phyloP scores from a whole-genome alignment of 306 rosid genomes.

The Cercis canadensis region DNA sequence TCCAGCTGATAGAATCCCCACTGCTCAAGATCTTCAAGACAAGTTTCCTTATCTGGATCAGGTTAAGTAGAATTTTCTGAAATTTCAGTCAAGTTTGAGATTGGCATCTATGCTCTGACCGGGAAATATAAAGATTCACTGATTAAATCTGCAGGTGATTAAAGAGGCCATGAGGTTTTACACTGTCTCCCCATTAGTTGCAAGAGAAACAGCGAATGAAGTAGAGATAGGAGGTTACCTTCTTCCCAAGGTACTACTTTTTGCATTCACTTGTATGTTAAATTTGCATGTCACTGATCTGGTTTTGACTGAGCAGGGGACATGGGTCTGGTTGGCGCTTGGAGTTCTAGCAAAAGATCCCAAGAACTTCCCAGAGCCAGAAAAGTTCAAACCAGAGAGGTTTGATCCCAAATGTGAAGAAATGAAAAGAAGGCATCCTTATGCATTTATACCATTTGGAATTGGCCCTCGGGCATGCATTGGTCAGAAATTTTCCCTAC shows the following conservation, averaged over 20 bases:
- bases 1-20: constrained; percentile 56
- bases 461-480: constrained; percentile 92
- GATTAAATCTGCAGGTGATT: constrained; percentile 67
- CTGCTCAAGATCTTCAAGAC: constrained; percentile 73
- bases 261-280: background rate
- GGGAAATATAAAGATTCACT: constrained; percentile 9
- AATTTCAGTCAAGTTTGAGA: background rate
- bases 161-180: constrained; percentile 89
- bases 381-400: constrained; percentile 89
- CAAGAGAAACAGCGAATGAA: constrained; percentile 82
- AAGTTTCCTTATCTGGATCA: constrained; percentile 88
- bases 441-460: constrained; percentile 87
- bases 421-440: constrained; percentile 83
- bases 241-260: constrained; percentile 76
- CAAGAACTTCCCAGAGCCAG: constrained; percentile 84
- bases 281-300: constrained; percentile 8
- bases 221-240: constrained; percentile 91
- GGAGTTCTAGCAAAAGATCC: constrained; percentile 95
- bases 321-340: constrained; percentile 95
- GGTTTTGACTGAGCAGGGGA: constrained; percentile 62
- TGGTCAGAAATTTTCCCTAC: constrained; percentile 78
- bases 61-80: constrained; percentile 43
- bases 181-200: constrained; percentile 85
- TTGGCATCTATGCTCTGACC: no score
- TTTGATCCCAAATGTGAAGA: constrained; percentile 82